Conservation (phyloP, 371 early-diverging fungal genomes). For the Lichtheimia hyalospora region DNA sequence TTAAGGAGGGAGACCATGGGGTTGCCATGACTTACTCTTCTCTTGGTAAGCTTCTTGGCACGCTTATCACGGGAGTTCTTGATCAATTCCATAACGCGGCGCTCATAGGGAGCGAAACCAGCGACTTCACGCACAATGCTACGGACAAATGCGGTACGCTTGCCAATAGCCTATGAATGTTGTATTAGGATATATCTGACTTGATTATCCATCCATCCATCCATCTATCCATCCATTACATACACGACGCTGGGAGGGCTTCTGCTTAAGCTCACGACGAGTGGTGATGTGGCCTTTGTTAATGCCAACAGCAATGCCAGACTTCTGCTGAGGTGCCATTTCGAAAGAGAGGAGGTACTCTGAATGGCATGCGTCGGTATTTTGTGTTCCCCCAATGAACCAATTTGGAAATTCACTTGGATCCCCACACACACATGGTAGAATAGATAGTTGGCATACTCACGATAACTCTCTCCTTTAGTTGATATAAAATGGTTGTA, state of each 20-base stretch:
- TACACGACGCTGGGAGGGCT: conserved; percentile 79
- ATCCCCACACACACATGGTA: not conserved
- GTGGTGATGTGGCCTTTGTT: conserved; percentile 91
- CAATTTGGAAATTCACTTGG: too few relatives aligned
- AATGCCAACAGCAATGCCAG: conserved; percentile 77
- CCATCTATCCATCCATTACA: conserved; percentile 27
- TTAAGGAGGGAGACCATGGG: too few relatives aligned
- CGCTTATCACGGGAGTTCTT: conserved; percentile 99
- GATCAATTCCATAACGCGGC: conserved; percentile 98
- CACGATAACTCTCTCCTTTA: too few relatives aligned
- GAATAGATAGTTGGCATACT: too few relatives aligned
- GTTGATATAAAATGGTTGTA: too few relatives aligned
- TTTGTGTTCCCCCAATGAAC: too few relatives aligned
- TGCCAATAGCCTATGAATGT: conserved; percentile 61
- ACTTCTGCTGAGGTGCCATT: conserved; percentile 36
- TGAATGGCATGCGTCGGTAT: too few relatives aligned
- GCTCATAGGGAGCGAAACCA: conserved; percentile 98
- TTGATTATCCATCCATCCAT: conserved; percentile 11
- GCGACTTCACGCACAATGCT: conserved; percentile 95
- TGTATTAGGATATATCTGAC: not conserved
- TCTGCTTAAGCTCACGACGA: conserved; percentile 73
- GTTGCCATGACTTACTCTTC: conserved; percentile 82
- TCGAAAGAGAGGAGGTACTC: conserved; percentile 1
- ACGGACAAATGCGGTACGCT: conserved; percentile 91
- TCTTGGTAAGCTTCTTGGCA: conserved; percentile 98